Evolutionary conservation across 2,329 filamentous ascomycete genomes (phyloP).

Genomic region (Beauveria sp.): DNA sequence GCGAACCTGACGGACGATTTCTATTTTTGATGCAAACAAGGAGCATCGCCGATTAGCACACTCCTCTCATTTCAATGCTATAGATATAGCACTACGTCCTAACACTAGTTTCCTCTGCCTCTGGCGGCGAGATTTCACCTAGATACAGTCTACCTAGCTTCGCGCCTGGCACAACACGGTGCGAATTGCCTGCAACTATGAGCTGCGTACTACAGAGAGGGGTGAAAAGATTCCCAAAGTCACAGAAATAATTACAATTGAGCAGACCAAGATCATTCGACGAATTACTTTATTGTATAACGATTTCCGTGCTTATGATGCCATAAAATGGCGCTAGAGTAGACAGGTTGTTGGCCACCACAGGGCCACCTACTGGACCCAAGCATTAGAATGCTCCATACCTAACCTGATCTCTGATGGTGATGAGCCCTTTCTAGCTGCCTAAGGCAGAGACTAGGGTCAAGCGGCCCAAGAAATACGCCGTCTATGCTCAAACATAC

Average conservation of each 20-base stretch:
- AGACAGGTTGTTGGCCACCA: background rate
- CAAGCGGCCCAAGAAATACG: constrained; percentile 8
- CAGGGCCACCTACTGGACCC: background rate
- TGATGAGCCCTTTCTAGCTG: constrained; percentile 2
- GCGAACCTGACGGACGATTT: no score
- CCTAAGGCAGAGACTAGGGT: constrained; percentile 9
- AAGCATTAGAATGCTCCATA: background rate
- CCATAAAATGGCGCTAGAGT: background rate
- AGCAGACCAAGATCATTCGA: no score
- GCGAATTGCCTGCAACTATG: background rate
- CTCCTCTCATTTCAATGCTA: no score
- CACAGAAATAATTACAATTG: no score
- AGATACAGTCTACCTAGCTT: background rate
- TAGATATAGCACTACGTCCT: no score
- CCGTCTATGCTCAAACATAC: constrained; percentile 1
- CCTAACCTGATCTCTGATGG: background rate
- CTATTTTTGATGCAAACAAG: no score
- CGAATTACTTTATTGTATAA: no score
- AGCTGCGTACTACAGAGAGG: background rate
- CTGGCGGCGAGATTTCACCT: background rate
- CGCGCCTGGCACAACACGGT: background rate
- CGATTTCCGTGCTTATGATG: no score
- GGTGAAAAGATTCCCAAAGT: background rate
- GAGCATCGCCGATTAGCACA: no score
- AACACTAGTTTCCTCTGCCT: background rate